phyloP scores from a whole-genome alignment of 1,284 basidiomycete species.

The Cutaneotrichosporon sp. region DNA sequence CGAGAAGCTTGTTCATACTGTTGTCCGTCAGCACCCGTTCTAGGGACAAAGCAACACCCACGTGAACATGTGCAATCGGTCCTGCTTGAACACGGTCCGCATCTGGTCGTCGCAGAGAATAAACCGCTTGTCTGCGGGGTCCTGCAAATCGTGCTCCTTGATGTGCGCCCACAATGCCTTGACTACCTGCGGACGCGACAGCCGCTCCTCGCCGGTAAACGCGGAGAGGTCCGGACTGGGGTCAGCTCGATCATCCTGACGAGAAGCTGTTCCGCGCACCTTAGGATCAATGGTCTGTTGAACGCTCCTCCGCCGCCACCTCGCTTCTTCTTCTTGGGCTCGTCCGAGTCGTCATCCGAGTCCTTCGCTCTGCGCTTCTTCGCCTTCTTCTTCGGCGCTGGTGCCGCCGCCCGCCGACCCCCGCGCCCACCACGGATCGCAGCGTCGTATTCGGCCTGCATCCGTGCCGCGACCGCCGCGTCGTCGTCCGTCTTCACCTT shows the following conservation, averaged over 20 bases:
- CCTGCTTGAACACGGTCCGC: constrained; percentile 49
- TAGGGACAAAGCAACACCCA: constrained; percentile 27
- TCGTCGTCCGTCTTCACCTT: constrained; percentile 16
- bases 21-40: not conserved
- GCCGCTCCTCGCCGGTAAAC: constrained; percentile 32
- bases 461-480: constrained; percentile 30
- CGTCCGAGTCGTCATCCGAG: constrained; percentile 21
- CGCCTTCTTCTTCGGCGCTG: constrained; percentile 42
- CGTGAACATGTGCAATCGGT: constrained; percentile 51
- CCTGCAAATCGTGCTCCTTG: constrained; percentile 52
- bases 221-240: constrained; percentile 36
- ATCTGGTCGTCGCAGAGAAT: constrained; percentile 53
- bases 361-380: constrained; percentile 26
- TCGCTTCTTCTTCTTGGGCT: constrained; percentile 22
- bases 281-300: constrained; percentile 47
- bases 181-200: constrained; percentile 52
- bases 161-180: constrained; percentile 56
- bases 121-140: constrained; percentile 51
- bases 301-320: constrained; percentile 43
- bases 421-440: constrained; percentile 20
- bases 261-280: constrained; percentile 24
- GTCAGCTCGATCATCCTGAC: not conserved
- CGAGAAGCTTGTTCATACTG: constrained; percentile 49
- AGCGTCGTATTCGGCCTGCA: constrained; percentile 33
- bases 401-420: constrained; percentile 15